Percentiles rank a stretch among this genome's conserved stretches.
These are phyloP conservation scores for Scalesia atractyloides DNA, from an alignment of 129 eudicot genomes.

Conservation along the genomic window DNA sequence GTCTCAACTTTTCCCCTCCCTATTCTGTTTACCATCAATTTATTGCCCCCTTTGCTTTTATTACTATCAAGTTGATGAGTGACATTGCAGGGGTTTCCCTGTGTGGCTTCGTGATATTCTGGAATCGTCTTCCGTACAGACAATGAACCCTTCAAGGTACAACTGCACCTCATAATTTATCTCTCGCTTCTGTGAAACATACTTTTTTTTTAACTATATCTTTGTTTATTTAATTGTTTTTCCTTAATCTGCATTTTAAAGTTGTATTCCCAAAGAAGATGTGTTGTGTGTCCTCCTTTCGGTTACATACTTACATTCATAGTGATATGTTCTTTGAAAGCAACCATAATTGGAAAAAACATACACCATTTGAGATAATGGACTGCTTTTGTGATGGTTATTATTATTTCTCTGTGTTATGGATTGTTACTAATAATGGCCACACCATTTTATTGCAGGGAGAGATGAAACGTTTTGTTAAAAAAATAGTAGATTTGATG, in stretches of 20 bases:
- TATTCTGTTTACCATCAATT: neutral
- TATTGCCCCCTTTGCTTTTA: neutral
- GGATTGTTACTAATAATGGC: constrained; percentile 12
- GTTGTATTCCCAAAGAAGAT: neutral
- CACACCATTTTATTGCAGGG: constrained; percentile 46
- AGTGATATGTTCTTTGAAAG: no score
- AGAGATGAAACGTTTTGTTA: constrained; percentile 91
- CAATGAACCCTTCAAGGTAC: constrained; percentile 89
- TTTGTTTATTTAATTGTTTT: neutral
- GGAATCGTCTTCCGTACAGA: constrained; percentile 96
- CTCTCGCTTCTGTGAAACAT: neutral
- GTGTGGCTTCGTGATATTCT: constrained; percentile 97
- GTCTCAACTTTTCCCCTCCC: constrained; percentile 50
- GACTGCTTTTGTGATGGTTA: constrained; percentile 3
- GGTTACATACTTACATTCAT: neutral
- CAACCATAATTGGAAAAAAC: neutral
- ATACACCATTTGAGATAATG: neutral
- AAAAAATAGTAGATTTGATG: constrained; percentile 87
- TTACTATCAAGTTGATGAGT: constrained; percentile 14
- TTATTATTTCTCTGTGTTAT: constrained; percentile 2
- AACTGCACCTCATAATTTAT: constrained; percentile 9
- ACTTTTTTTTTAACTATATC: neutral
- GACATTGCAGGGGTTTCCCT: constrained; percentile 87
- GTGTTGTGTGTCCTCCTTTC: neutral
- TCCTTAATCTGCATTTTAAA: neutral